Base-by-base conservation (phyloP, 371 early-diverging fungal genomes). In the Haplosporangium sp. region DNA sequence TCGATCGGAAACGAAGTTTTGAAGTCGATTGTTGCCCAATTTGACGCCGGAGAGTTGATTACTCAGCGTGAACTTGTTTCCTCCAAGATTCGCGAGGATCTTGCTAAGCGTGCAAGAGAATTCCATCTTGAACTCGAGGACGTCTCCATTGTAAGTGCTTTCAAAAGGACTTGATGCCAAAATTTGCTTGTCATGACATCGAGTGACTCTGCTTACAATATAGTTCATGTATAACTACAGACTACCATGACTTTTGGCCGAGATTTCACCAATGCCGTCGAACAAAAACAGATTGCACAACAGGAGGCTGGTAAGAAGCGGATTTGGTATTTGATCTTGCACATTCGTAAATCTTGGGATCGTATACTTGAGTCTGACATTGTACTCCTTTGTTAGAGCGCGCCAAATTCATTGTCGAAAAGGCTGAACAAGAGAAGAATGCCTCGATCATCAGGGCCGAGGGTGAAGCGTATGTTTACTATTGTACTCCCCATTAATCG, bases 1-100 rank as follows among this genome's bases (percentile, higher is more conserved):
- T 95, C 95, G 65, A 98, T 99, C 82, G 99, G 98, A 83, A 99
- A 99, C 88, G 99, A 99, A 87, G 98, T 99, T 39, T 89, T 98
- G 76, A 99, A 99, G 91, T 88, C 96, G 67, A 93, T 97, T 63
- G 98, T 99, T n/a, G 99, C 99, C 37, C 99, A 98, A 88, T 99
- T 97, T 83, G 97, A 98, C 85, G 98, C 99, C 63, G 88, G 92
- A 67, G 98, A 99, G 85, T 88, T 99, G 61, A 99, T 99, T 82
- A 99, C 99, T 17, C 99, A 99, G 90, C 93, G 99, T 84, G 99
- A 98, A 83, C 89, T 96, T 65, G 98, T 96, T 63, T 98, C 99
- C 20, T 91, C 94, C 61, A 92, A 94, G 71, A 98, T 99, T 64
- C 92, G 97, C 65, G 97, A 96, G 74, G 98, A 98, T 66, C 89